phyloP scores from a whole-genome alignment of 129 eudicot species.

The Chrysanthemum makinoi region DNA sequence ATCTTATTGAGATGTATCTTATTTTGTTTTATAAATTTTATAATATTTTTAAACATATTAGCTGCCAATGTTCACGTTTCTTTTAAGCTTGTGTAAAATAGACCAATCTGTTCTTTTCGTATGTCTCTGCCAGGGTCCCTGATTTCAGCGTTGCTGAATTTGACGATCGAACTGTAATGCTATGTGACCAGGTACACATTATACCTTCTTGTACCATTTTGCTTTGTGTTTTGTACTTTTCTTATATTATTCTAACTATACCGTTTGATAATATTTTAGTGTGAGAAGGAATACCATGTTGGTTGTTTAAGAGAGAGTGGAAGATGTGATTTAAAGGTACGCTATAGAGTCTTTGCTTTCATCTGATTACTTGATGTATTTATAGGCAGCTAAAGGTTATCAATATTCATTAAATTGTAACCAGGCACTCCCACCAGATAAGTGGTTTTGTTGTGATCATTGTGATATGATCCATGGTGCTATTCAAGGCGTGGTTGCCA shows the following conservation, averaged over 20 bases:
- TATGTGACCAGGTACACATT: conserved; percentile 80
- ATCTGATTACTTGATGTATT: conserved; percentile 4
- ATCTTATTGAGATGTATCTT: background rate
- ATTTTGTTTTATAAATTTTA: background rate
- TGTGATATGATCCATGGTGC: conserved; percentile 68
- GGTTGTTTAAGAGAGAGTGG: conserved; percentile 83
- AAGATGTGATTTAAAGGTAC: conserved; percentile 78
- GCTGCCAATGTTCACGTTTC: conserved; percentile 7
- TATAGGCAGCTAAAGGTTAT: background rate
- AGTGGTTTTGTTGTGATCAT: conserved; percentile 88
- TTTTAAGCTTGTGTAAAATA: conserved; percentile 9
- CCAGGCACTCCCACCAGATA: conserved; percentile 87
- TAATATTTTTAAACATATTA: background rate
- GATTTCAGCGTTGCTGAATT: conserved; percentile 85
- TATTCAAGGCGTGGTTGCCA: conserved; percentile 51
- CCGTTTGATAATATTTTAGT: conserved; percentile 39
- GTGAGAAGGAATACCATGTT: conserved; percentile 98
- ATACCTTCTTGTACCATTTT: conserved; percentile 3
- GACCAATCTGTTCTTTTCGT: conserved; percentile 3
- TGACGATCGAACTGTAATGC: conserved; percentile 87
- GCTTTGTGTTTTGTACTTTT: background rate
- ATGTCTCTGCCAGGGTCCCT: conserved; percentile 47
- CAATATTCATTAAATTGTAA: conserved; percentile 4
- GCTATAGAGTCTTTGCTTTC: conserved; percentile 20
- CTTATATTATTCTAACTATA: conserved; percentile 3